Percentiles rank a stretch among this genome's conserved stretches.
phyloP scores from a whole-genome alignment of 495 filamentous ascomycete species.

The Talaromyces proteolyticus region DNA sequence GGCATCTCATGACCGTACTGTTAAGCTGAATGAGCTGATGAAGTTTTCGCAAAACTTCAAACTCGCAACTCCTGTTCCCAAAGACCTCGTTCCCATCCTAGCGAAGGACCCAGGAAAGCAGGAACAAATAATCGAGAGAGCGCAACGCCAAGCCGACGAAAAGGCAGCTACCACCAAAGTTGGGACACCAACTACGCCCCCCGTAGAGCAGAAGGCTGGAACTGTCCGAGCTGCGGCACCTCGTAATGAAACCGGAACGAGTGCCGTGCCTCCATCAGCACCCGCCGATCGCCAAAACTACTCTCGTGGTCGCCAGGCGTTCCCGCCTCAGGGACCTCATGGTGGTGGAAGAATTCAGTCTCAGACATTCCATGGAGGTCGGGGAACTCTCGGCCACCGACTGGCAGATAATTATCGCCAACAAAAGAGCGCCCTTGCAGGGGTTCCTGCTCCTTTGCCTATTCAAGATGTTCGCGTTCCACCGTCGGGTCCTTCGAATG shows the following conservation, averaged over 20 bases:
- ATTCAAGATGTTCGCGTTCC: constrained; percentile 45
- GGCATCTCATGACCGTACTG: constrained; percentile 66
- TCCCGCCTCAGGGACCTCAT: constrained; percentile 42
- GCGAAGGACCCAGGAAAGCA: constrained; percentile 94
- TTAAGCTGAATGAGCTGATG: constrained; percentile 89
- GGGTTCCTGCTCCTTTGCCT: constrained; percentile 49
- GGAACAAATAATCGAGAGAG: constrained; percentile 83
- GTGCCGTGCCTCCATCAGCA: constrained; percentile 19
- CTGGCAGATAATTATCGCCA: constrained; percentile 51
- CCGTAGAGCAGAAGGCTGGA: constrained; percentile 30
- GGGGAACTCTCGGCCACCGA: constrained; percentile 47
- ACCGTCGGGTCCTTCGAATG: constrained; percentile 42
- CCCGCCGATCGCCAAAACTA: constrained; percentile 40
- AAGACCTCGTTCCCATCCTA: constrained; percentile 88
- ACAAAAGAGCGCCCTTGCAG: constrained; percentile 41
- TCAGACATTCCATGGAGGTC: constrained; percentile 35
- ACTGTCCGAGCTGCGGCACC: constrained; percentile 19
- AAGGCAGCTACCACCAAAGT: constrained; percentile 45
- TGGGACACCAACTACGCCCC: constrained; percentile 16
- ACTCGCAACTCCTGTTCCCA: constrained; percentile 82
- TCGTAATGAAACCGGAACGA: constrained; percentile 24
- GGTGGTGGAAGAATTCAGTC: constrained; percentile 28
- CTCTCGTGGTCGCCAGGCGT: constrained; percentile 34
- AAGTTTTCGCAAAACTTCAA: constrained; percentile 95
- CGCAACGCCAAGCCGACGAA: constrained; percentile 56